These are phyloP conservation scores for Annulohypoxylon truncatum DNA, from an alignment of 2,329 filamentous ascomycete genomes.

Conservation along the genomic window DNA sequence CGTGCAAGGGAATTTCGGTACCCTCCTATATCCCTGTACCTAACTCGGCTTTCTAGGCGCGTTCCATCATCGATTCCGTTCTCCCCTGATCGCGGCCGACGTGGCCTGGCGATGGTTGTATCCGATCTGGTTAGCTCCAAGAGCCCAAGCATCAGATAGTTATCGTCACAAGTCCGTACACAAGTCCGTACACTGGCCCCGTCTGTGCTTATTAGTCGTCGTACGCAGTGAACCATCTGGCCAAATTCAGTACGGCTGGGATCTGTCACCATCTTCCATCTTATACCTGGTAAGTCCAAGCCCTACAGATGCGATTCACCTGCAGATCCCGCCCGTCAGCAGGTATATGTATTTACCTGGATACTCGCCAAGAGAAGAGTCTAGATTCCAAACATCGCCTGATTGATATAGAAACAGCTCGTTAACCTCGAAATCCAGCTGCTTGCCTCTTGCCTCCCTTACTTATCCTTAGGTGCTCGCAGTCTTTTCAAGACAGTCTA, in stretches of 20 bases:
- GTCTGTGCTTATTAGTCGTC: conserved; percentile 22
- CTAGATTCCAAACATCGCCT: conserved; percentile 29
- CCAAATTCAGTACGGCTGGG: conserved; percentile 5
- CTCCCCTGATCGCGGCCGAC: conserved; percentile 12
- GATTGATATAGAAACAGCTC: conserved; percentile 32
- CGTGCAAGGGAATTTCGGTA: conserved; percentile 21
- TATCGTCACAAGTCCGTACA: conserved; percentile 12
- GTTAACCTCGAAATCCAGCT: conserved; percentile 15
- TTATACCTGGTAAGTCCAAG: conserved; percentile 19
- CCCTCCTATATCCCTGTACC: conserved; percentile 25
- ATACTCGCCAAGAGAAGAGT: conserved; percentile 24
- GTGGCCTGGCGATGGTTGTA: conserved; percentile 18
- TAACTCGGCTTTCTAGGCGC: conserved; percentile 29
- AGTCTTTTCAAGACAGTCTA: conserved; percentile 8
- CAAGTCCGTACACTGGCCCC: conserved; percentile 18
- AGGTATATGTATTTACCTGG: conserved; percentile 9
- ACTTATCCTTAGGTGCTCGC: conserved; percentile 10
- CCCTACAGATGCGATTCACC: conserved; percentile 26
- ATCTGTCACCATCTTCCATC: conserved; percentile 12
- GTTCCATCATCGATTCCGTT: conserved; percentile 18
- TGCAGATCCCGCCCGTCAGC: conserved; percentile 38
- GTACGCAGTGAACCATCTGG: conserved; percentile 21
- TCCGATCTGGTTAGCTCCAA: conserved; percentile 14
- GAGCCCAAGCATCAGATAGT: conserved; percentile 16
- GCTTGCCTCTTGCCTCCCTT: conserved; percentile 5